A percentile compares a stretch with the other conserved stretches of the same genome.
Evolutionary conservation across 2,329 filamentous ascomycete genomes (phyloP).

Genomic region (Colletotrichum musicola): DNA sequence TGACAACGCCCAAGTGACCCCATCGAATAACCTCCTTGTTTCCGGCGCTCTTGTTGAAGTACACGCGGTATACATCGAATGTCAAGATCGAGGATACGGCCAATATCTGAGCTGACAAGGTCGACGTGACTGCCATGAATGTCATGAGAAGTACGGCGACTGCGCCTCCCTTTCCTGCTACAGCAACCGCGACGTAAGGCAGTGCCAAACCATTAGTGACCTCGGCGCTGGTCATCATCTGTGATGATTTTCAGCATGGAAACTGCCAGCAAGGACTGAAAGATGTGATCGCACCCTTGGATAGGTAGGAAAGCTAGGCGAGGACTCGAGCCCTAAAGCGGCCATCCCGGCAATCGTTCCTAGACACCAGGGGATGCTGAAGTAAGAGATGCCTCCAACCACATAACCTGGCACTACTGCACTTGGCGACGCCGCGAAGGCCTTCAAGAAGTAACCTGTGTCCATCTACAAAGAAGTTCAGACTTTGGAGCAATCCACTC

Average conservation of each 20-base stretch:
- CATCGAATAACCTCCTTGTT: slow-evolving; percentile 64
- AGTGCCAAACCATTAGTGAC: slow-evolving; percentile 77
- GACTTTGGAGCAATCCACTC: too few species aligned
- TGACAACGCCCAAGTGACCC: slow-evolving; percentile 65
- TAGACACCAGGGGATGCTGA: slow-evolving; percentile 66
- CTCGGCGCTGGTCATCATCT: slow-evolving; percentile 68
- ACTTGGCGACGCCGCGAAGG: slow-evolving; percentile 60
- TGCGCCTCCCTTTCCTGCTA: slow-evolving; percentile 78
- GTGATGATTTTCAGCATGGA: background rate
- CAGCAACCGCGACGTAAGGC: slow-evolving; percentile 76
- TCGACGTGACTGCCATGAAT: slow-evolving; percentile 82
- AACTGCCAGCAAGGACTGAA: background rate
- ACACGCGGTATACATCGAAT: slow-evolving; percentile 66
- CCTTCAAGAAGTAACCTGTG: slow-evolving; percentile 66
- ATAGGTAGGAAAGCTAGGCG: slow-evolving; percentile 65
- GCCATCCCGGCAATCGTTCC: slow-evolving; percentile 64
- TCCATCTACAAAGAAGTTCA: slow-evolving; percentile 42
- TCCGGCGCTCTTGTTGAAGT: slow-evolving; percentile 59
- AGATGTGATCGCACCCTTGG: slow-evolving; percentile 48
- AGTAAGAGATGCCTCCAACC: slow-evolving; percentile 63
- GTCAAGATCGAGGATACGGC: slow-evolving; percentile 66
- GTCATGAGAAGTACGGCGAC: slow-evolving; percentile 76
- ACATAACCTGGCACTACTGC: slow-evolving; percentile 66
- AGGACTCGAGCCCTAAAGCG: slow-evolving; percentile 61
- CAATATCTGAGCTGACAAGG: slow-evolving; percentile 64